Conservation (phyloP, 108 stramenopile genomes). For the Pseudonitzschia delicatissima region DNA sequence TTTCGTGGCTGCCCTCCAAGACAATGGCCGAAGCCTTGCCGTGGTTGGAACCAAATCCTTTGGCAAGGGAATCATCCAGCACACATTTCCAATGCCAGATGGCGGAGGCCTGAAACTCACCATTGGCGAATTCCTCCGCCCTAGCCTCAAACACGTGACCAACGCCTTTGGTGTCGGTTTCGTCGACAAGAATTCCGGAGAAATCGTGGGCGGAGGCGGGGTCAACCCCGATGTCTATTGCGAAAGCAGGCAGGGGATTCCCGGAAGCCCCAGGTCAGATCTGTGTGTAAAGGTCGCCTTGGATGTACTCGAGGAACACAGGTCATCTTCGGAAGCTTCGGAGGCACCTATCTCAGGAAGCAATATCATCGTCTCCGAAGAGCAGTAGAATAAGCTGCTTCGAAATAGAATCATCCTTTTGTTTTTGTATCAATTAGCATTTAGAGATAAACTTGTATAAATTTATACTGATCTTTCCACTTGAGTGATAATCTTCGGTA, state of each 20-base stretch:
- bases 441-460: too few species aligned
- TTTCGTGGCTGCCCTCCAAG: conserved; percentile 70
- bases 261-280: conserved; percentile 71
- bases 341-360: not conserved
- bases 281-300: conserved; percentile 76
- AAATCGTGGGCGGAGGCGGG: conserved; percentile 53
- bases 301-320: conserved; percentile 62
- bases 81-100: conserved; percentile 89
- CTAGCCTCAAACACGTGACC: conserved; percentile 72
- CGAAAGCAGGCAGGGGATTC: conserved; percentile 71
- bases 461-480: too few species aligned
- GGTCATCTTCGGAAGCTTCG: not conserved
- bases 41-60: conserved; percentile 72
- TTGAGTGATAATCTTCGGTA: too few species aligned
- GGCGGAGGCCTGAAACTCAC: conserved; percentile 82
- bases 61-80: conserved; percentile 81
- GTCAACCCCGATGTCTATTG: conserved; percentile 68
- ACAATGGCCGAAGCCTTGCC: conserved; percentile 75
- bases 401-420: too few species aligned
- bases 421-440: too few species aligned
- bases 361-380: too few species aligned
- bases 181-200: conserved; percentile 27
- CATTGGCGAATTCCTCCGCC: conserved; percentile 82
- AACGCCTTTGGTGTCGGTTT: conserved; percentile 60
- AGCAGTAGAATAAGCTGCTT: too few species aligned